Conservation (phyloP, 768 basidiomycete genomes). For the Termitomyces sp. region DNA sequence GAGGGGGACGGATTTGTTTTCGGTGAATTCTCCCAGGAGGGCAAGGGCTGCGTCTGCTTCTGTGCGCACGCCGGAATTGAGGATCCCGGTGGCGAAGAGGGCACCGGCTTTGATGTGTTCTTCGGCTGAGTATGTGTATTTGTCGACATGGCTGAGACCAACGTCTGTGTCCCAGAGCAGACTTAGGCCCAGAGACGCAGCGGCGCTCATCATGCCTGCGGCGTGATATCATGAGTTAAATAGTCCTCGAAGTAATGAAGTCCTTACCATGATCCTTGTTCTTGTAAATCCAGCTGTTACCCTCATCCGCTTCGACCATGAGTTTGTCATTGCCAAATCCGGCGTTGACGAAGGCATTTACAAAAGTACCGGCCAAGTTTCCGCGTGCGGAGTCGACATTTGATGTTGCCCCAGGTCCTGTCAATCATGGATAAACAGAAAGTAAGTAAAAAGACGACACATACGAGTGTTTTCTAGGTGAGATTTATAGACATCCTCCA, state of each 20-base stretch:
- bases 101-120: constrained; percentile 98
- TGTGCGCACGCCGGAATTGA: constrained; percentile 84
- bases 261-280: constrained; percentile 92
- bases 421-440: background rate
- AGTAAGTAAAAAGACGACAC: constrained; percentile 12
- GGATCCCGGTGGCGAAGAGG: constrained; percentile 88
- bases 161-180: constrained; percentile 95
- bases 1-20: constrained; percentile 78
- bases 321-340: constrained; percentile 98
- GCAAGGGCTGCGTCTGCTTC: constrained; percentile 93
- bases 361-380: constrained; percentile 94
- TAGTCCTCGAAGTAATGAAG: background rate
- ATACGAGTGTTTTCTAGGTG: constrained; percentile 88
- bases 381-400: constrained; percentile 91
- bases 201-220: constrained; percentile 91
- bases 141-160: constrained; percentile 92
- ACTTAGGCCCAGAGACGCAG: constrained; percentile 89
- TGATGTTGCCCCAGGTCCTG: constrained; percentile 61
- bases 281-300: constrained; percentile 99
- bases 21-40: constrained; percentile 83
- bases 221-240: background rate
- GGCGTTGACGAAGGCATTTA: constrained; percentile 98
- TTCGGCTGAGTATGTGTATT: constrained; percentile 93
- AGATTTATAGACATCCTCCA: constrained; percentile 97
- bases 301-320: constrained; percentile 95